Evolutionary conservation across 2,329 filamentous ascomycete species (phyloP).

Genomic region (Rutstroemia sydowiana): DNA sequence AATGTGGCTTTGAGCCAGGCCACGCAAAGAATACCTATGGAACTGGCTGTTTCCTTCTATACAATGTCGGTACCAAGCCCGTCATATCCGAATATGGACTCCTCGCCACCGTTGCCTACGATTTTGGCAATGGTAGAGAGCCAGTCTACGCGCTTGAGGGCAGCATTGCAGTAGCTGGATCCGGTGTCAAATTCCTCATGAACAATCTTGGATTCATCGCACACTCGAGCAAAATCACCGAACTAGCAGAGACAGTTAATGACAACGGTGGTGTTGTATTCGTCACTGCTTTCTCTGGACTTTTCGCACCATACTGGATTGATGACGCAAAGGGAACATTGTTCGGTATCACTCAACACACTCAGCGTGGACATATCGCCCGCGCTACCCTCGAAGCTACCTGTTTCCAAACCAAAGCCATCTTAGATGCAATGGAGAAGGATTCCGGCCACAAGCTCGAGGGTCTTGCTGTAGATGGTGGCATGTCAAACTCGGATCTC

Average conservation of each 20-base stretch:
- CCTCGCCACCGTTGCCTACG: constrained; percentile 69
- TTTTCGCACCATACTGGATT: constrained; percentile 72
- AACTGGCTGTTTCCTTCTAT: constrained; percentile 77
- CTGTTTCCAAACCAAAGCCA: constrained; percentile 68
- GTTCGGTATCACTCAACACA: constrained; percentile 64
- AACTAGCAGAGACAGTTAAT: constrained; percentile 54
- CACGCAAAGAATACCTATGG: constrained; percentile 81
- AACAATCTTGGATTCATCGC: constrained; percentile 58
- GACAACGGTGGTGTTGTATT: constrained; percentile 64
- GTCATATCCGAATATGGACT: constrained; percentile 73
- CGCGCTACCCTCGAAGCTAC: constrained; percentile 65
- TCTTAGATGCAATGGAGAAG: constrained; percentile 64
- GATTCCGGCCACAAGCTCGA: constrained; percentile 58
- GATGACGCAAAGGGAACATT: constrained; percentile 67
- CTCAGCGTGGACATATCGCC: constrained; percentile 62
- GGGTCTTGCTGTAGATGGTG: constrained; percentile 61
- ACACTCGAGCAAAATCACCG: constrained; percentile 54
- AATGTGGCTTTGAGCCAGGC: constrained; percentile 69
- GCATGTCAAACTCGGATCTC: constrained; percentile 64
- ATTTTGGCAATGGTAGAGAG: constrained; percentile 61
- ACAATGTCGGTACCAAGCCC: constrained; percentile 73
- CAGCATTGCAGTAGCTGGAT: constrained; percentile 69
- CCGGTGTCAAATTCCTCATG: constrained; percentile 65
- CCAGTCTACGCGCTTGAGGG: constrained; percentile 71
- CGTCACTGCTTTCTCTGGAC: constrained; percentile 65